phyloP scores from a whole-genome alignment of 116 monocot species.

The Cymodocea nodosa region DNA sequence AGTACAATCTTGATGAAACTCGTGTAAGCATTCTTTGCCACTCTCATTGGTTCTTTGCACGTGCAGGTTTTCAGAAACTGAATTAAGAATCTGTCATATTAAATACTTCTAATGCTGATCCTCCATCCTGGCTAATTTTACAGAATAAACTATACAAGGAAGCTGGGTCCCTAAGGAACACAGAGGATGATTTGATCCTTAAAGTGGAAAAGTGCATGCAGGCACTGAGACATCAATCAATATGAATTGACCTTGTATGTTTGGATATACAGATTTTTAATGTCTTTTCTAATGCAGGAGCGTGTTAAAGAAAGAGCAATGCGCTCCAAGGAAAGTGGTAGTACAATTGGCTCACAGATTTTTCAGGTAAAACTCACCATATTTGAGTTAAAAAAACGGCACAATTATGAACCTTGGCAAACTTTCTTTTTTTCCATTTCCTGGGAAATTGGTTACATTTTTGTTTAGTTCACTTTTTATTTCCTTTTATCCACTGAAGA shows the following conservation, averaged over 20 bases:
- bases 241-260: not conserved
- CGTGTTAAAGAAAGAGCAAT: conserved; percentile 75
- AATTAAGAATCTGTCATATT: not conserved
- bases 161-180: conserved; percentile 50
- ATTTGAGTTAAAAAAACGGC: not conserved
- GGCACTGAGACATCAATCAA: conserved; percentile 20
- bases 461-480: too few relatives aligned
- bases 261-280: conserved; percentile 6
- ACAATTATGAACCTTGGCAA: not conserved
- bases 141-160: conserved; percentile 83
- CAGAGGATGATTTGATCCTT: conserved; percentile 68
- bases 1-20: conserved; percentile 91
- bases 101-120: not conserved
- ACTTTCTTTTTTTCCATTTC: too few relatives aligned
- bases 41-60: not conserved
- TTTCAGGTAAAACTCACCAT: conserved; percentile 21
- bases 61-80: not conserved
- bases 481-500: not conserved
- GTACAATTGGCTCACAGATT: conserved; percentile 28
- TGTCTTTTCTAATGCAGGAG: conserved; percentile 34
- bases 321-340: conserved; percentile 29
- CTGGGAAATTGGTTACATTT: too few relatives aligned
- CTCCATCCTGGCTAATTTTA: not conserved
- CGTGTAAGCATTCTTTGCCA: conserved; percentile 27
- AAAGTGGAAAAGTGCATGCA: conserved; percentile 89